Base-by-base conservation (phyloP, 805 yeast species). In the Brettanomyces bruxellensis region DNA sequence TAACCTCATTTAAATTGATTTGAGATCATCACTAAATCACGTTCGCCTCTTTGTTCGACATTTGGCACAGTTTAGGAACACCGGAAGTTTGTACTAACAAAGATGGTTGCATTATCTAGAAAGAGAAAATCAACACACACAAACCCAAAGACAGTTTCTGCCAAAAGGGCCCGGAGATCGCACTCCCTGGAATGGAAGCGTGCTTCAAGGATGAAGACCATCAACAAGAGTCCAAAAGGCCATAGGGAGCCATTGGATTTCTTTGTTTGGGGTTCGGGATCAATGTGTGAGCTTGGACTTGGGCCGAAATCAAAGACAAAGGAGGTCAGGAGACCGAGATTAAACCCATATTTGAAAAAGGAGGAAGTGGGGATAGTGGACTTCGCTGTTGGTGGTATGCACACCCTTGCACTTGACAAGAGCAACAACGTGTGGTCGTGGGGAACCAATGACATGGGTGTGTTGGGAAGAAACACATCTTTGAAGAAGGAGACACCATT, bases 281-380 rank as follows among this genome's bases (percentile, higher is more conserved):
- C 95, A 0, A 91, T 93, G 93, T 89, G 97, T 70, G 99, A 93
- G 62, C 72, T 93, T 28, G 99, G 99, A 1, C 71, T 93, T n/a
- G 99, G 99, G 1, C 98, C 98, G 8, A 76, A 72, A n/a, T 87
- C 95, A 2, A 83, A 76, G 53, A 91, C 88, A 35, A 88, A 89
- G 50, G 96, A 90, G 62, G 96, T 93, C 22, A 93, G 93, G 60
- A 79, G 99, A 60, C 99, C 99, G 14, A 77, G 99, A 54, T 70
- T 91, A 60, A 93, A 90, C 56, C 89, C 96, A 2, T 79, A 71
- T 49, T 70, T 93, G 51, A 70, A 78, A 2, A 66, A 67, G 23
- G 85, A 83, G 28, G 76, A 76, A 3, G 78, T 73, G 8, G 83
- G 84, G 2, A 79, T 93, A 46, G 93, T 89, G 25, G 91, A 87